Percentiles rank a stretch among this genome's conserved stretches.
These are phyloP conservation scores for Kodamaea sagamina DNA, from an alignment of 805 yeast genomes.

Conservation along the genomic window DNA sequence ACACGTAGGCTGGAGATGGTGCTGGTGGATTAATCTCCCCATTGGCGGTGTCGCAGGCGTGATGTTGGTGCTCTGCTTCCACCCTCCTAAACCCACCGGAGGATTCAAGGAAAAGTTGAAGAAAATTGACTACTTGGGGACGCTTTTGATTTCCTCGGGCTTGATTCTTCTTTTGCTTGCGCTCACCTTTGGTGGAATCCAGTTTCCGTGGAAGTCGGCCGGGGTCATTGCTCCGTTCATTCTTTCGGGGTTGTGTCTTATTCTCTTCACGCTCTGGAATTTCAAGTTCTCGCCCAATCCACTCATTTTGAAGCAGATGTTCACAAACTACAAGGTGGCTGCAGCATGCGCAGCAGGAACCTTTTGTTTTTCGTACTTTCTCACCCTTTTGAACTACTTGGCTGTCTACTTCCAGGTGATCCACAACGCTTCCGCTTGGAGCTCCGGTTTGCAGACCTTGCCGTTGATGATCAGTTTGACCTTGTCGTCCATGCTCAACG, in stretches of 20 bases:
- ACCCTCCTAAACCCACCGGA: conserved; percentile 50
- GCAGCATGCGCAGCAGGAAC: conserved; percentile 40
- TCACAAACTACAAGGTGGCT: conserved; percentile 36
- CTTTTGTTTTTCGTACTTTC: conserved; percentile 41
- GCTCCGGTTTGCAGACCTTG: conserved; percentile 39
- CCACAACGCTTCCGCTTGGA: conserved; percentile 35
- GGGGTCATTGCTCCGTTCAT: conserved; percentile 51
- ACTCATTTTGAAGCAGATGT: conserved; percentile 45
- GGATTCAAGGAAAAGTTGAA: conserved; percentile 37
- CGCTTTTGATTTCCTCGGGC: conserved; percentile 43
- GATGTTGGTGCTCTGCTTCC: conserved; percentile 41
- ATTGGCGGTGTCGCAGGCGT: conserved; percentile 55
- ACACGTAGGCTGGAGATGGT: conserved; percentile 72
- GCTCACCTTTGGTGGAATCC: conserved; percentile 55
- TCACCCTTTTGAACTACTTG: conserved; percentile 35
- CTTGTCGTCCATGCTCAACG: conserved; percentile 32
- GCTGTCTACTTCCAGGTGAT: conserved; percentile 44
- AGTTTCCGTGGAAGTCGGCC: conserved; percentile 56
- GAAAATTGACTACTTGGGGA: conserved; percentile 53
- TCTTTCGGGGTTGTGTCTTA: conserved; percentile 43
- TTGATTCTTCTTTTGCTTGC: conserved; percentile 49
- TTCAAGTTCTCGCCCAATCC: conserved; percentile 47
- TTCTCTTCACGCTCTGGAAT: conserved; percentile 42
- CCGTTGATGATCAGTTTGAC: conserved; percentile 39
- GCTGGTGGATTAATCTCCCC: conserved; percentile 64